Conservation (phyloP, 768 basidiomycete genomes). For the Thelephora aurantiotincta region DNA sequence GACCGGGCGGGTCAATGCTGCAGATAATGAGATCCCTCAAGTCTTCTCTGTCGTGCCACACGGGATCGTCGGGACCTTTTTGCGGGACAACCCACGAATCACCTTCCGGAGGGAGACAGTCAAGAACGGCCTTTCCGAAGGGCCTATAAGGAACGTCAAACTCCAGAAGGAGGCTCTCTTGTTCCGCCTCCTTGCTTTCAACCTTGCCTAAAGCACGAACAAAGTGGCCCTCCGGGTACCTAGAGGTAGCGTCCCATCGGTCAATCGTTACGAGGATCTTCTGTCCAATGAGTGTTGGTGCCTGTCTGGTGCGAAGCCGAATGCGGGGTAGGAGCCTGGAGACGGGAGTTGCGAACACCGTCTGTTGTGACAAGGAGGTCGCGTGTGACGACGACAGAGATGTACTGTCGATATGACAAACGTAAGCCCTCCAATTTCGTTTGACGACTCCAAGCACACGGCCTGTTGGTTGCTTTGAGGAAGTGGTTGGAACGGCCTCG, state of each 20-base stretch:
- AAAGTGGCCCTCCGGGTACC: conserved; percentile 95
- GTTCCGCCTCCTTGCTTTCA: conserved; percentile 92
- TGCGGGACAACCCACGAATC: conserved; percentile 87
- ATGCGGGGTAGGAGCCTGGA: conserved; percentile 88
- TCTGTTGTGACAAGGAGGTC: conserved; percentile 75
- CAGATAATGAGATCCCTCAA: conserved; percentile 76
- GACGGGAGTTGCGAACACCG: conserved; percentile 89
- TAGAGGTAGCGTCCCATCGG: conserved; percentile 73
- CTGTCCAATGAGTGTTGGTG: conserved; percentile 73
- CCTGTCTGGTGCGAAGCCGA: conserved; percentile 88
- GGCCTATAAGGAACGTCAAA: conserved; percentile 94
- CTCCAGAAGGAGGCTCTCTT: conserved; percentile 85
- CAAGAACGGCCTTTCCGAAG: conserved; percentile 89
- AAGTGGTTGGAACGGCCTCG: conserved; percentile 12
- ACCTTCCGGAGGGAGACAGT: conserved; percentile 82
- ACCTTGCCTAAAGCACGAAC: conserved; percentile 84
- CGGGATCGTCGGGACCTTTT: conserved; percentile 34
- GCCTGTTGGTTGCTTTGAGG: conserved; percentile 83
- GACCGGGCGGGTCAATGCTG: conserved; percentile 94
- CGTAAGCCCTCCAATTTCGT: conserved; percentile 93
- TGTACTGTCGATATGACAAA: conserved; percentile 87
- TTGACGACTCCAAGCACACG: conserved; percentile 85
- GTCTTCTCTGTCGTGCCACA: conserved; percentile 83
- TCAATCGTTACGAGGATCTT: conserved; percentile 96
- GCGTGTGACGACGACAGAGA: conserved; percentile 69